Percentiles rank a stretch among this genome's conserved stretches.
Conservation (phyloP, 73 alveolate species). For the Effrenium voratum region DNA sequence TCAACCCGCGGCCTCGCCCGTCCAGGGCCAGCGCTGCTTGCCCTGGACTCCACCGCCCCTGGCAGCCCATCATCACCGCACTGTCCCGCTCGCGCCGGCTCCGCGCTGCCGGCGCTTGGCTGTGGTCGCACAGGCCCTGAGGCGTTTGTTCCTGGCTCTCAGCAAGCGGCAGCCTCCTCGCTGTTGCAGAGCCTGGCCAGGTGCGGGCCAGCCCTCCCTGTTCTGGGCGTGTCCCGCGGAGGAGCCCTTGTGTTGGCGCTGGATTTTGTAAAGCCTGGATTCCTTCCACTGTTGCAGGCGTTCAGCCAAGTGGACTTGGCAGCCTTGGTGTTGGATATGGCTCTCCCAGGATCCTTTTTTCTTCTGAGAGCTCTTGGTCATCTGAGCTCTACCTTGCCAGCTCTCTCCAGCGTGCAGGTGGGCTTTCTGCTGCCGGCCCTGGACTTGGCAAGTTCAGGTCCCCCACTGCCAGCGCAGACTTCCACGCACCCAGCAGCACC, state of each 20-base stretch:
- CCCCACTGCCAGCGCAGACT: too few species aligned
- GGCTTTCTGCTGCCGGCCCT: not conserved
- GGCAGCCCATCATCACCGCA: not conserved
- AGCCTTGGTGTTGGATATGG: not conserved
- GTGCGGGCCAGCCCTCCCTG: not conserved
- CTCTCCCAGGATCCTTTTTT: not conserved
- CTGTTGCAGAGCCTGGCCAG: slow-evolving; percentile 1
- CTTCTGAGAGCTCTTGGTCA: not conserved
- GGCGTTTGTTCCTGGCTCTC: not conserved
- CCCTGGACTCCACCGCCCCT: not conserved
- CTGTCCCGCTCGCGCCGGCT: not conserved
- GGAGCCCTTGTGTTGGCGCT: not conserved
- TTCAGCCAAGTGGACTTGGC: not conserved
- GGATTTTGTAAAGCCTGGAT: slow-evolving; percentile 10
- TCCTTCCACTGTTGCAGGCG: not conserved
- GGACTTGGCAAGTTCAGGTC: too few species aligned
- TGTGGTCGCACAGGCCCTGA: not conserved
- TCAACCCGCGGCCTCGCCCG: not conserved
- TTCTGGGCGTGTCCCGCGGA: not conserved
- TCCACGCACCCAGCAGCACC: too few species aligned
- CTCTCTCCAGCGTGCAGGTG: not conserved
- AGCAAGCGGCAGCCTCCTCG: not conserved
- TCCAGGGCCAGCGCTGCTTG: not conserved
- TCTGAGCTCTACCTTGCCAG: not conserved
- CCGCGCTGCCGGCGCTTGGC: not conserved